Evolutionary conservation across 2,329 filamentous ascomycete genomes (phyloP), one percentile per base, ranked within the genome.

Genomic region (Epichloe sibirici): DNA sequence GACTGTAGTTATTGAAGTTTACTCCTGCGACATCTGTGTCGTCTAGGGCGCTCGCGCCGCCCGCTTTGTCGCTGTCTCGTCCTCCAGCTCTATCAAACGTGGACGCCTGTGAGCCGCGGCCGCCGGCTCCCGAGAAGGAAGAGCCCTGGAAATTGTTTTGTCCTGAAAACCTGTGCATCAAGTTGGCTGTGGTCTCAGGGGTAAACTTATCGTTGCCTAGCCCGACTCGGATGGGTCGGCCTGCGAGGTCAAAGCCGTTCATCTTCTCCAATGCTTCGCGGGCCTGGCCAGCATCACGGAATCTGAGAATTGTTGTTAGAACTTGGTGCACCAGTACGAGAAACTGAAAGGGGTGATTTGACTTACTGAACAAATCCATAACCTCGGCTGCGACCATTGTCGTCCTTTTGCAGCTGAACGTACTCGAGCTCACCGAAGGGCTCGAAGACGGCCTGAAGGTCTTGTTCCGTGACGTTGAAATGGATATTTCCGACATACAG

Each of bases 191-290:
- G 71, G 90, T 93, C 74, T 97, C 93, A 65, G 90, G 87, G 72
- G 90, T 97, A 74, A 97, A 97, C 82, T 97, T 97, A 87, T 98
- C 93, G 76, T 96, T 98, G 72, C 93, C 93, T 75, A 98, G 88
- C 71, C 93, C 93, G 70, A 98, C 94, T 67, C 93, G 90, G 69
- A 98, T 97, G 58, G 90, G 90, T 68, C 93, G 90, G 71, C 90
- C 90, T 64, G 93, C 93, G 62, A 98, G 83, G 72, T 97, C 93
- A 74, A 97, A 98, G 58, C 91, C 90, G 72, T 98, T 98, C 91
- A 98, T 96, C 73, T 96, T 95, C 70, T 96, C 90, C 58, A 98
- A 77, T 56, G 93, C 94, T 69, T 95, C 88, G 66, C 91, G 88
- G 65, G 93, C 93, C 70, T 96, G 84, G 58, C 82, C 82, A 54